A percentile compares a stretch with the other conserved stretches of the same genome.
Evolutionary conservation across 768 basidiomycete genomes (phyloP).

Genomic region (Suillus tomentosus): DNA sequence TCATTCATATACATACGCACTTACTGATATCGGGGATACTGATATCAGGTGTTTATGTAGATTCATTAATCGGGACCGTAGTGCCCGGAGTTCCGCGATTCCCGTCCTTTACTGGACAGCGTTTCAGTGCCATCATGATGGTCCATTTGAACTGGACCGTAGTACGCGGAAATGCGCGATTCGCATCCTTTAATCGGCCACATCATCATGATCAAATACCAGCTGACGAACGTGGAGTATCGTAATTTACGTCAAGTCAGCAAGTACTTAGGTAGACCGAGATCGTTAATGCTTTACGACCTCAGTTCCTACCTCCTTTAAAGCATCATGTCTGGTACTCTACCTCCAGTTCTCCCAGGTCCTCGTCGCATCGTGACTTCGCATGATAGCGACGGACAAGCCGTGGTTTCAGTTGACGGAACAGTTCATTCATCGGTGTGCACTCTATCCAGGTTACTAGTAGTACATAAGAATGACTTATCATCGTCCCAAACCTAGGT

Average conservation of each 20-base stretch:
- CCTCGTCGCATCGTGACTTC: conserved; percentile 54
- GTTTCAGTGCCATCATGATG: neutral
- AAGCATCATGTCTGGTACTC: conserved; percentile 7
- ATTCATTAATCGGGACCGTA: neutral
- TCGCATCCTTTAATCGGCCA: neutral
- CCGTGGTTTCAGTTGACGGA: conserved; percentile 42
- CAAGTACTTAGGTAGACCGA: conserved; percentile 1
- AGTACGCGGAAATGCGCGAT: neutral
- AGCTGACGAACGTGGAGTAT: neutral
- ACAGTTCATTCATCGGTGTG: conserved; percentile 26
- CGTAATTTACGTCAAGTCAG: neutral
- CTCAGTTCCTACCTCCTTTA: neutral
- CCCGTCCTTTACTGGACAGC: neutral
- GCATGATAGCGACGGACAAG: conserved; percentile 45
- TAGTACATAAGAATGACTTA: no score
- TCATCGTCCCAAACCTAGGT: neutral
- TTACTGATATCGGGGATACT: no score
- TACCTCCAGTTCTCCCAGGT: conserved; percentile 33
- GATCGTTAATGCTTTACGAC: neutral
- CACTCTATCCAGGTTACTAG: conserved; percentile 28
- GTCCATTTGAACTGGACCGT: neutral
- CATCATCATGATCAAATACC: neutral
- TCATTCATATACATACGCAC: no score
- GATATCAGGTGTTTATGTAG: no score
- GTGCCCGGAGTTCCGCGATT: neutral